A percentile compares a stretch with the other conserved stretches of the same genome.
phyloP scores from a whole-genome alignment of 257 asterid genomes.

The Solanum neorickii region DNA sequence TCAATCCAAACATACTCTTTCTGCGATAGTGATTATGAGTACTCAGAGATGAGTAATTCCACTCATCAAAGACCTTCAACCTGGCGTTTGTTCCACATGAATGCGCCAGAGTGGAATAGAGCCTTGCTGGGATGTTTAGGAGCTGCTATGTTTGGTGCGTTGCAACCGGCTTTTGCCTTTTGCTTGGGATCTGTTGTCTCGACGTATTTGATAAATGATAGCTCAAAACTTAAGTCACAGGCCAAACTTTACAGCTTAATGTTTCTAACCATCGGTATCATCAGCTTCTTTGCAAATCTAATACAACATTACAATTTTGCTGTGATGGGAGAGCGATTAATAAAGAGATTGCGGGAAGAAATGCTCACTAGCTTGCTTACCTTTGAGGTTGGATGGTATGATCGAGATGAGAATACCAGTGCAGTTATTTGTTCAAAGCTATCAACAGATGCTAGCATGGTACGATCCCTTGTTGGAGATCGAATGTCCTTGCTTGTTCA shows the following conservation, averaged over 20 bases:
- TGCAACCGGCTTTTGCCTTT: conserved; percentile 25
- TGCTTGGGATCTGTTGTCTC: conserved; percentile 37
- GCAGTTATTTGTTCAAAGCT: conserved; percentile 37
- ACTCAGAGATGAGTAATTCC: background rate
- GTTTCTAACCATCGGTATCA: conserved; percentile 14
- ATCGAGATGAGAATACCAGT: conserved; percentile 23
- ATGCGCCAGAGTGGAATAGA: conserved; percentile 33
- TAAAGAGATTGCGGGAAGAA: conserved; percentile 23
- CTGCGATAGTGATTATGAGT: conserved; percentile 26
- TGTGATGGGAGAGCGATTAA: conserved; percentile 40
- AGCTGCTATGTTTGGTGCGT: conserved; percentile 26
- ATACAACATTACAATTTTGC: conserved; percentile 44
- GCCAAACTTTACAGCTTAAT: conserved; percentile 27
- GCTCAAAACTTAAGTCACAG: conserved; percentile 24
- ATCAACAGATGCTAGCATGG: conserved; percentile 29
- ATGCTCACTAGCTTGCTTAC: conserved; percentile 28
- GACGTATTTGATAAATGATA: conserved; percentile 16
- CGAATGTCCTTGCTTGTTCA: conserved; percentile 27
- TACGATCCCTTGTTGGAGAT: conserved; percentile 42
- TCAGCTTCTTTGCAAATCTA: conserved; percentile 23
- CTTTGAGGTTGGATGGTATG: conserved; percentile 48
- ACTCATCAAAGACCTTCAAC: conserved; percentile 12
- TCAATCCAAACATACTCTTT: conserved; percentile 31
- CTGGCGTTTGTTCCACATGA: conserved; percentile 23
- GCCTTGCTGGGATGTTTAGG: conserved; percentile 31